Evolutionary conservation across 2,329 filamentous ascomycete species (phyloP), one percentile per base, ranked within the genome.

Genomic region (Ceratocystis harringtonii): DNA sequence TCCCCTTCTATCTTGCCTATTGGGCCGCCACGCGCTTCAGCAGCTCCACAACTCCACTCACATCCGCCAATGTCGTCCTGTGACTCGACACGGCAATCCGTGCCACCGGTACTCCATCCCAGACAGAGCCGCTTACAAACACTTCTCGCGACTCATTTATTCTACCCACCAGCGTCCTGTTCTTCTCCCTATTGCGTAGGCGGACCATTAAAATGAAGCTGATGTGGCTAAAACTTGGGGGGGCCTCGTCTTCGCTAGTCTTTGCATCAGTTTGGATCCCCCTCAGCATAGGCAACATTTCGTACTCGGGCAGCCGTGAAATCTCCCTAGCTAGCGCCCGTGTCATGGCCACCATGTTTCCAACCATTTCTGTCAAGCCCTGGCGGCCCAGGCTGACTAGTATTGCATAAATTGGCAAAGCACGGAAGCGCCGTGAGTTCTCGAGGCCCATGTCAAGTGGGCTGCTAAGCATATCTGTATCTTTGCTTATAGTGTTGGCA

Each of bases 61-160:
- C 91, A 67, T 80, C 79, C 61, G 84, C 79, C 0, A 85, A 79
- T 71, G 92, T 80, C 1, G 89, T 86, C 73, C 83, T 83, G 90
- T 91, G 96, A 71, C 89, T 96, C 48, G 88, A 87, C 52, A 96
- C 84, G 0, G 92, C 92, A 70, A 96, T 83, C n/a, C 92, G 81
- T 68, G 86, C 87, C 7, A 92, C 92, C 66, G 85, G 82, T 66
- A 78, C 76, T 0, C 87, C 88, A 52, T 84, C 78, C 90, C 91
- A 96, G 58, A 76, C 79, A 12, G 90, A 95, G 0, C 89, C 89
- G 67, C 88, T 91, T 4, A 95, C 87, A 71, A 92, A 96, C 71
- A 96, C 87, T 71, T 83, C 83, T 50, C 85, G 81, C 1, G 83
- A 86, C 3, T 75, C 80, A 72, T 96, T 96, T 70, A 96, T 91